A percentile compares a stretch with the other conserved stretches of the same genome.
phyloP scores from a whole-genome alignment of 345 rosid genomes.

The Sonneratia caseolaris region DNA sequence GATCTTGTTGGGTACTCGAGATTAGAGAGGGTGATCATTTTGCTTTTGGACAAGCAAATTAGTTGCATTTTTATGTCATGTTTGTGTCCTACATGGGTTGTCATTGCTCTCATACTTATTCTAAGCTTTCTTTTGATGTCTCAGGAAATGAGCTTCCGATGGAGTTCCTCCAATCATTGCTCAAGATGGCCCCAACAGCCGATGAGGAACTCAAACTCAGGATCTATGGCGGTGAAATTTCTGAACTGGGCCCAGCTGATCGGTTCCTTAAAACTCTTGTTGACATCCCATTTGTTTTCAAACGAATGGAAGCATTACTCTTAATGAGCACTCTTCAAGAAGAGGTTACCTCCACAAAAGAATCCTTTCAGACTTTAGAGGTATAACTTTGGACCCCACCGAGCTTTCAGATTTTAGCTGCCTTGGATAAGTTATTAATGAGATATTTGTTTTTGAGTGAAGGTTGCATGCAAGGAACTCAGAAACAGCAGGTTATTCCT shows the following conservation, averaged over 20 bases:
- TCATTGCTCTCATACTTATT: not conserved
- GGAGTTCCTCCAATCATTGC: slow-evolving; percentile 66
- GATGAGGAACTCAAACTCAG: slow-evolving; percentile 98
- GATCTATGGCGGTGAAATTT: slow-evolving; percentile 57
- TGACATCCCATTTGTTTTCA: slow-evolving; percentile 76
- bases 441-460: slow-evolving; percentile 1
- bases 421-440: not conserved
- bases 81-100: not conserved
- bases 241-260: slow-evolving; percentile 87
- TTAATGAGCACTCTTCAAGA: slow-evolving; percentile 84
- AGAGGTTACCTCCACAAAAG: slow-evolving; percentile 54
- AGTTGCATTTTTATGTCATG: not conserved
- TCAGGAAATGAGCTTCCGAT: slow-evolving; percentile 89
- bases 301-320: slow-evolving; percentile 72
- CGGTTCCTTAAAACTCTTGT: slow-evolving; percentile 77
- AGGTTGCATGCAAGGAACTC: slow-evolving; percentile 92
- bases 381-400: slow-evolving; percentile 19
- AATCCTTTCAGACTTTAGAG: slow-evolving; percentile 74
- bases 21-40: not conserved
- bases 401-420: not conserved
- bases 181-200: slow-evolving; percentile 88
- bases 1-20: not conserved
- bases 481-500: slow-evolving; percentile 74
- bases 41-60: not conserved
- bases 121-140: slow-evolving; percentile 21